Conservation (phyloP, 495 filamentous ascomycete genomes). For the Neurospora sp. region DNA sequence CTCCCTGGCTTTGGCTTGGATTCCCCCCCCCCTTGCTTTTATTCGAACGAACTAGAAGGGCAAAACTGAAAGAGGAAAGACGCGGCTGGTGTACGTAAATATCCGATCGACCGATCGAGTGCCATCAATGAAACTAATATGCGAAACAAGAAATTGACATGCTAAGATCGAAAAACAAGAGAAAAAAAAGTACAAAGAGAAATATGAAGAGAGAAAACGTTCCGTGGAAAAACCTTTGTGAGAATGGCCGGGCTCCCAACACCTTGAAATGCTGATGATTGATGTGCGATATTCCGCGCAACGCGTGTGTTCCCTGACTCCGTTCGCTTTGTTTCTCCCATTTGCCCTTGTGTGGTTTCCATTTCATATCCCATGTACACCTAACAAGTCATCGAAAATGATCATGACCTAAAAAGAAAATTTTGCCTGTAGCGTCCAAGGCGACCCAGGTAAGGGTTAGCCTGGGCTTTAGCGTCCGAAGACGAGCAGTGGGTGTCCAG, state of each 20-base stretch:
- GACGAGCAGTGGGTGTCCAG: not conserved
- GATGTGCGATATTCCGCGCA: not conserved
- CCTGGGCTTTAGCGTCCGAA: not conserved
- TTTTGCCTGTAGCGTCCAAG: not conserved
- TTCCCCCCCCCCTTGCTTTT: not conserved
- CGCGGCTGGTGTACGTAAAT: not conserved
- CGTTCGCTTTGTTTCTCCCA: not conserved
- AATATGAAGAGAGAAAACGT: not conserved
- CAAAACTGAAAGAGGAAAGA: not conserved
- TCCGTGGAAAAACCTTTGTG: not conserved
- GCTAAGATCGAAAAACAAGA: not conserved
- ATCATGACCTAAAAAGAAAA: not conserved
- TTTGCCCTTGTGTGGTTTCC: not conserved
- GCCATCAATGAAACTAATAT: not conserved
- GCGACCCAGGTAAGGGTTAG: not conserved
- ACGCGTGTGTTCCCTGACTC: not conserved
- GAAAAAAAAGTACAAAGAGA: conserved; percentile 1
- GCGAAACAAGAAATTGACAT: not conserved
- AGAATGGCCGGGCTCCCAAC: not conserved
- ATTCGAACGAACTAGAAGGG: not conserved
- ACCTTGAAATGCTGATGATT: not conserved
- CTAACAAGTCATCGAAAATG: not conserved
- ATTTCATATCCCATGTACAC: not conserved
- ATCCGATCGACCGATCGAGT: not conserved
- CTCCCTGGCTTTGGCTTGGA: not conserved